Base-by-base conservation (phyloP, 2,329 filamentous ascomycete species). In the Aspergillus ruber region DNA sequence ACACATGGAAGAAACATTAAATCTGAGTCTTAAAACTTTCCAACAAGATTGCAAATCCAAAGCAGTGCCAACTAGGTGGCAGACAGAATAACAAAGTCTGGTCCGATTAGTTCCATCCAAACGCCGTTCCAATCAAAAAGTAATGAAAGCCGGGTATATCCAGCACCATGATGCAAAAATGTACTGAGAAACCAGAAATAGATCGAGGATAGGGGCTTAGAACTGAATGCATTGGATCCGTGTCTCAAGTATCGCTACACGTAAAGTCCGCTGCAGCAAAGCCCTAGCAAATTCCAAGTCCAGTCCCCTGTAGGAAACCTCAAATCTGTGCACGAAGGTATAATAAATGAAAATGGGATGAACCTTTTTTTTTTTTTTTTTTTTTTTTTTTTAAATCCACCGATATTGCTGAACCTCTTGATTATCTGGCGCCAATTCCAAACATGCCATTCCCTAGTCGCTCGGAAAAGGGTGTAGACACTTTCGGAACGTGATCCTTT, bases 121-220 rank as follows among this genome's bases (percentile, higher is more conserved):
- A 39, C 36, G 36, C 36, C 36, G 17, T 35, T 39, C 36, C 36
- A 39, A 39, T 12, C n/a, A 20, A 18, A 12, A 29, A 29, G 25
- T 12, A 29, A 29, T 29, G 36, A 58, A 68, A 72, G 67, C 68
- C 68, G 69, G 69, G 69, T 72, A 72, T 72, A 72, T 72, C 69
- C 69, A 70, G 69, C 68, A 71, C 69, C 69, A 62, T 66, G 60
- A 72, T 72, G 69, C 69, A 72, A 70, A 39, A 66, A 68, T 67
- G 63, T 67, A 66, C 58, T 21, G 36, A 39, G 36, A 39, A 39
- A 18, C 8, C 17, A 61, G 61, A 54, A 51, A 45, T 52, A 45
- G 44, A 53, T 39, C 53, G 46, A 42, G 40, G 40, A 17, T n/a
- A 8, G 15, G 40, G 23, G 36, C 15, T 18, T 12, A 39, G 15